Evolutionary conservation across 768 basidiomycete genomes (phyloP).

Genomic region (Lentinus brumalis): DNA sequence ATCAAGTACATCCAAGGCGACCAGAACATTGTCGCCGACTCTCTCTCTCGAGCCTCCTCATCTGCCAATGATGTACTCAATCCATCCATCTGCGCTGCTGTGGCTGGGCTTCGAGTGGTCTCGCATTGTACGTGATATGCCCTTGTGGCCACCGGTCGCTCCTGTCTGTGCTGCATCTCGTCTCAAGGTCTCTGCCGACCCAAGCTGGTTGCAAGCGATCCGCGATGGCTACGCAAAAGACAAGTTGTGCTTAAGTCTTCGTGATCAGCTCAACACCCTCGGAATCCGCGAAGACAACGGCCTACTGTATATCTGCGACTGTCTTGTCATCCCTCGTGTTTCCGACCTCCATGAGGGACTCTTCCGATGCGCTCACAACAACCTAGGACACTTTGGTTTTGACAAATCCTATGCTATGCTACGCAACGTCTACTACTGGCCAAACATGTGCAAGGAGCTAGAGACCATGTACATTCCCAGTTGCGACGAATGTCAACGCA

Average conservation of each 20-base stretch:
- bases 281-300: slow-evolving; percentile 4
- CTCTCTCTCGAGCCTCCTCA: slow-evolving; percentile 36
- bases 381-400: slow-evolving; percentile 23
- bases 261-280: background rate
- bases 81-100: slow-evolving; percentile 15
- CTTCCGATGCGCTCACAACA: slow-evolving; percentile 18
- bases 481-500: background rate
- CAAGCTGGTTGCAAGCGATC: slow-evolving; percentile 5
- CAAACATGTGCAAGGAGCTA: slow-evolving; percentile 35
- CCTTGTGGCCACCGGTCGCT: background rate
- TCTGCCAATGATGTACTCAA: slow-evolving; percentile 8
- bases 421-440: slow-evolving; percentile 20
- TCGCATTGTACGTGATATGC: background rate
- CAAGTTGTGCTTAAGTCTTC: slow-evolving; percentile 17
- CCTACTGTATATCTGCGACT: slow-evolving; percentile 21
- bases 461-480: slow-evolving; percentile 33
- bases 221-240: slow-evolving; percentile 7
- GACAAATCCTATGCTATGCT: slow-evolving; percentile 25
- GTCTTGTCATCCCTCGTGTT: slow-evolving; percentile 26
- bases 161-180: background rate
- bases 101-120: background rate
- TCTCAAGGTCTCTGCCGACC: slow-evolving; percentile 7
- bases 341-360: slow-evolving; percentile 14
- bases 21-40: slow-evolving; percentile 33
- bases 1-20: slow-evolving; percentile 41